Evolutionary conservation across 176 grass and related monocot species (phyloP).

Genomic region (Oropetium thomaeum): DNA sequence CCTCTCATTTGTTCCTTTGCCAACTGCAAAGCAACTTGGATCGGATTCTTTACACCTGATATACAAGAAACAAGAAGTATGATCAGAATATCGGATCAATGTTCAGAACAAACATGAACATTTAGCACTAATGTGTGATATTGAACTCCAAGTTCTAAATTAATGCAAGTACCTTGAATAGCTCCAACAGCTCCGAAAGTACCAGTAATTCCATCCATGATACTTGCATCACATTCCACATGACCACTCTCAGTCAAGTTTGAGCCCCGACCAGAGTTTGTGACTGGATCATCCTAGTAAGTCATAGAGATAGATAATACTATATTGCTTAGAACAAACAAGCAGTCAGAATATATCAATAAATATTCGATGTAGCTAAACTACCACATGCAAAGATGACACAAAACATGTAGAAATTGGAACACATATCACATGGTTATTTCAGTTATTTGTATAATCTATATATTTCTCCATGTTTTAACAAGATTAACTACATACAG

Average conservation of each 20-base stretch:
- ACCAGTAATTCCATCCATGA: slow-evolving; percentile 87
- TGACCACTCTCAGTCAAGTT: slow-evolving; percentile 82
- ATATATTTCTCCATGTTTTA: neutral
- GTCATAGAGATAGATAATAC: slow-evolving; percentile 21
- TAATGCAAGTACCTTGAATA: slow-evolving; percentile 63
- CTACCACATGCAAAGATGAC: neutral
- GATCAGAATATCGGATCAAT: slow-evolving; percentile 17
- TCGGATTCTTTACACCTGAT: slow-evolving; percentile 93
- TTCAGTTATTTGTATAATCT: neutral
- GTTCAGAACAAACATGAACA: neutral
- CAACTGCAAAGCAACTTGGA: slow-evolving; percentile 64
- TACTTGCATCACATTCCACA: slow-evolving; percentile 95
- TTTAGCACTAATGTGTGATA: neutral
- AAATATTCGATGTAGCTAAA: neutral
- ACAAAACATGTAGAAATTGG: neutral
- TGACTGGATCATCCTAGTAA: slow-evolving; percentile 78
- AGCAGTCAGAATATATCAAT: neutral
- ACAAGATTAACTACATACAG: neutral
- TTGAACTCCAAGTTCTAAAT: neutral
- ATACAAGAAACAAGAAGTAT: slow-evolving; percentile 60
- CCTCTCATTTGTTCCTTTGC: slow-evolving; percentile 77
- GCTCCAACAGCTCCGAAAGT: slow-evolving; percentile 89
- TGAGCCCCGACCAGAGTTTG: slow-evolving; percentile 88
- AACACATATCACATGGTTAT: neutral
- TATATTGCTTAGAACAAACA: slow-evolving; percentile 22